These are phyloP conservation scores for Chlamydomonas schloesseri DNA, from an alignment of 139 green algal genomes.

Conservation along the genomic window DNA sequence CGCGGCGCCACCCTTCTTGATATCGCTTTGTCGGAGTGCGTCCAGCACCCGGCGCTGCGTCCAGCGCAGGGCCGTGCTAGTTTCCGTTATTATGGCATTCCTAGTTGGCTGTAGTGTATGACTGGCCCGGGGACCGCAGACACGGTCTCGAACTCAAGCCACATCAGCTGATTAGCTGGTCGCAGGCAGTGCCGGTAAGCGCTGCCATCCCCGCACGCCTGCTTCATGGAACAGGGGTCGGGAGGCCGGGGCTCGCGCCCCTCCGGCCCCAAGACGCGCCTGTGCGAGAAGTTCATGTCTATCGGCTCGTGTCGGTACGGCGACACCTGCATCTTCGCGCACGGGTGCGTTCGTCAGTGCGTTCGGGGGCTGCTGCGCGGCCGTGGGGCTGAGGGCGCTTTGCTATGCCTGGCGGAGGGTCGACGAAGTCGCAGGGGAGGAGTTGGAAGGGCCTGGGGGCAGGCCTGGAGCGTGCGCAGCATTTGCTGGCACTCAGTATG, in stretches of 20 bases:
- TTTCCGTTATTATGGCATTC: too few relatives aligned
- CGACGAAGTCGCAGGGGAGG: neutral
- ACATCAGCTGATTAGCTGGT: too few relatives aligned
- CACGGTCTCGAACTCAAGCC: too few relatives aligned
- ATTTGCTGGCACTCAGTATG: neutral
- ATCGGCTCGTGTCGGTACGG: conserved; percentile 59
- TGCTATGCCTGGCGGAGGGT: neutral
- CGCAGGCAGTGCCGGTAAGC: too few relatives aligned
- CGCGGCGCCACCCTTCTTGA: too few relatives aligned
- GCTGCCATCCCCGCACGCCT: neutral
- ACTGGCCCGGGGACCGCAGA: too few relatives aligned
- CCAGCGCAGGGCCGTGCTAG: too few relatives aligned
- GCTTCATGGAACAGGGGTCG: too few relatives aligned
- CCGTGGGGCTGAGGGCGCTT: neutral
- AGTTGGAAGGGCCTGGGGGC: neutral
- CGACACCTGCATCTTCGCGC: conserved; percentile 69
- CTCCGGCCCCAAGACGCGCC: conserved; percentile 51
- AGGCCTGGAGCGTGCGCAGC: neutral
- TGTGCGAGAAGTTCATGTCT: conserved; percentile 69
- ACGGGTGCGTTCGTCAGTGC: conserved; percentile 36
- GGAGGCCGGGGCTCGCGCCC: neutral
- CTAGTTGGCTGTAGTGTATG: too few relatives aligned
- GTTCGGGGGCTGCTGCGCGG: neutral
- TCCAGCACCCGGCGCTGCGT: neutral
- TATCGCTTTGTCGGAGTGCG: neutral